Evolutionary conservation across 257 asterid species (phyloP), one percentile per base, ranked within the genome.

Genomic region (Linaria vulgaris): DNA sequence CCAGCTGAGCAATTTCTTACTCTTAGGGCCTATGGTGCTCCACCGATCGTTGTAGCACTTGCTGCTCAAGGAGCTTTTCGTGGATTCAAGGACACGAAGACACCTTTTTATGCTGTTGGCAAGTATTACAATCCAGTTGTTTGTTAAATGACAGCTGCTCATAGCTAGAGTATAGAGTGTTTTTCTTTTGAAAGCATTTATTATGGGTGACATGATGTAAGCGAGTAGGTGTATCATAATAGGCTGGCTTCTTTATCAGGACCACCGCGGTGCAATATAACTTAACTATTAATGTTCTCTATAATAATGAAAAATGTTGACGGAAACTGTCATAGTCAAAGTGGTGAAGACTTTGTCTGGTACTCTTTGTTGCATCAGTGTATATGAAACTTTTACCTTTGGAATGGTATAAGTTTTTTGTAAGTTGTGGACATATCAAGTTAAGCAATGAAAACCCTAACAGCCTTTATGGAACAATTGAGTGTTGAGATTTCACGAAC

Each of bases 21-120:
- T 0, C 64, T 87, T 69, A 72, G 99, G 79, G 94, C 96, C 41
- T 82, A 83, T 68, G 99, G 99, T 66, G 94, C 99, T 69, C 95
- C 95, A 37, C 84, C 99, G 21, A 80, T 89, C n/a, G 97, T 92
- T 43, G 73, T 89, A 49, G 96, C 97, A 27, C 95, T 92, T 74
- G 97, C 99, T 72, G 92, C 92, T 59, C 99, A 92, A 77, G 99
- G 97, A 74, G 78, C 95, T 54, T 92, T 89, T 63, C 95, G 96
- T 51, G 99, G 99, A 67, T 89, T 92, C 71, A 87, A 89, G 84
- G 99, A 92, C 74, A 92, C 99, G 30, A 89, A 83, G 69, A 92
- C 99, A 59, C 99, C 99, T 45, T 71, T 92, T 61, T 87, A 77
- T 81, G 99, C 99, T 56, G 86, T 88, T 71, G 99, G 99, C 68